These are phyloP conservation scores for Mucor racemosus DNA, from an alignment of 371 early-diverging fungal species.

Conservation along the genomic window DNA sequence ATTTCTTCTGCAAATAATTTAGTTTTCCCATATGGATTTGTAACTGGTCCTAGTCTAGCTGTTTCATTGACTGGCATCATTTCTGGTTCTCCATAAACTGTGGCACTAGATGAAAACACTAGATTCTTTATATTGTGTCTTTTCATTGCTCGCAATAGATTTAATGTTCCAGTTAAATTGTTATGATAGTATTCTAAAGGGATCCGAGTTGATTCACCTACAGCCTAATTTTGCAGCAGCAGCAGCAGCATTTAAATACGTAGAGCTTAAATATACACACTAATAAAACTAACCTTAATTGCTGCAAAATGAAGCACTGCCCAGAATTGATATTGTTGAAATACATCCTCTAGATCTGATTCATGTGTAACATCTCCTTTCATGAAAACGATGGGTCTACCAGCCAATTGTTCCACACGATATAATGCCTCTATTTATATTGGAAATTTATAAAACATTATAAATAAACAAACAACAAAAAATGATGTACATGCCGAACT, in stretches of 20 bases:
- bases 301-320: conserved; percentile 93
- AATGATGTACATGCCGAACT: neutral
- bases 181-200: conserved; percentile 90
- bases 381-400: conserved; percentile 45
- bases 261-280: neutral
- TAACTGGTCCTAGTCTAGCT: conserved; percentile 64
- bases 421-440: conserved; percentile 47
- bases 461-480: neutral
- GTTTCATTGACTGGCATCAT: conserved; percentile 66
- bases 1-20: conserved; percentile 86
- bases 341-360: conserved; percentile 62
- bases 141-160: conserved; percentile 71
- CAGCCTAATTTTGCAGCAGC: conserved; percentile 53
- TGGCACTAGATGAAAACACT: conserved; percentile 90
- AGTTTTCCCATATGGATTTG: conserved; percentile 89
- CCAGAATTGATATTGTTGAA: conserved; percentile 66
- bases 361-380: conserved; percentile 50
- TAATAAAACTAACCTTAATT: conserved; percentile 57
- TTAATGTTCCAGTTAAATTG: conserved; percentile 84
- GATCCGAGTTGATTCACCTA: conserved; percentile 80
- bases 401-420: conserved; percentile 50
- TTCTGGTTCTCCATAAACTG: conserved; percentile 75
- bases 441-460: neutral
- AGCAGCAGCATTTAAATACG: neutral
- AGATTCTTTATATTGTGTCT: conserved; percentile 69